Percentiles rank a stretch among this genome's conserved stretches.
Conservation (phyloP, 352 stramenopile genomes). For the Phytophthora litchii region DNA sequence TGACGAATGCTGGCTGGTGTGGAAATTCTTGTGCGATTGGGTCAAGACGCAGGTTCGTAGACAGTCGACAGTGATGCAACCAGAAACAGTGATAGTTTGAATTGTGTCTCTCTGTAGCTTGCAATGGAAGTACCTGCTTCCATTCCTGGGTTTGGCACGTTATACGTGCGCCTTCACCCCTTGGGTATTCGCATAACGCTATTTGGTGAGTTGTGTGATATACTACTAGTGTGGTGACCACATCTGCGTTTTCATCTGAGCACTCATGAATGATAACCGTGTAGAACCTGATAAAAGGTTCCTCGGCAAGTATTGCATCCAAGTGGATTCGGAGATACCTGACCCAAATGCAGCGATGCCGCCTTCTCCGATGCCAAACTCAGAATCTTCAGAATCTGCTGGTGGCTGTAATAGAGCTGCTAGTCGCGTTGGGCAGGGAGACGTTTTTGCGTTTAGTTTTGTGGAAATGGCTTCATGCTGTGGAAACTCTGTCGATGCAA, state of each 20-base stretch:
- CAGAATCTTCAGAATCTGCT: constrained; percentile 2
- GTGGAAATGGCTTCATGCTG: constrained; percentile 78
- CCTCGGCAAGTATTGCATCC: constrained; percentile 55
- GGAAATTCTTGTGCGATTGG: constrained; percentile 78
- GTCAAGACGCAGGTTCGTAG: constrained; percentile 58
- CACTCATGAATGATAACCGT: background rate
- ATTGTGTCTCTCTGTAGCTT: constrained; percentile 42
- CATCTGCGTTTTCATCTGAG: background rate
- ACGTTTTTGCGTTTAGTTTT: constrained; percentile 56
- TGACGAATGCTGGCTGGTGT: constrained; percentile 55
- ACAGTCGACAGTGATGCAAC: no score
- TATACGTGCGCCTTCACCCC: constrained; percentile 54
- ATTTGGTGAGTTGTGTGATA: constrained; percentile 48
- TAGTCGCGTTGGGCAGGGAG: constrained; percentile 10
- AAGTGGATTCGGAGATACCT: constrained; percentile 33
- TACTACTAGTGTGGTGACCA: background rate
- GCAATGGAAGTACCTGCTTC: constrained; percentile 71
- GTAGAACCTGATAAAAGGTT: constrained; percentile 65
- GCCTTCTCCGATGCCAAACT: constrained; percentile 6
- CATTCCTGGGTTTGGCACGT: constrained; percentile 72
- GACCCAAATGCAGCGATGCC: constrained; percentile 15
- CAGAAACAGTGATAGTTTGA: background rate
- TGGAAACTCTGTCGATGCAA: constrained; percentile 44
- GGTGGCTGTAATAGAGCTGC: constrained; percentile 4
- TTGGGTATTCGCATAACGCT: constrained; percentile 63